Evolutionary conservation across 2,329 filamentous ascomycete species (phyloP), one percentile per base, ranked within the genome.

Genomic region (Microdochium bolleyi): DNA sequence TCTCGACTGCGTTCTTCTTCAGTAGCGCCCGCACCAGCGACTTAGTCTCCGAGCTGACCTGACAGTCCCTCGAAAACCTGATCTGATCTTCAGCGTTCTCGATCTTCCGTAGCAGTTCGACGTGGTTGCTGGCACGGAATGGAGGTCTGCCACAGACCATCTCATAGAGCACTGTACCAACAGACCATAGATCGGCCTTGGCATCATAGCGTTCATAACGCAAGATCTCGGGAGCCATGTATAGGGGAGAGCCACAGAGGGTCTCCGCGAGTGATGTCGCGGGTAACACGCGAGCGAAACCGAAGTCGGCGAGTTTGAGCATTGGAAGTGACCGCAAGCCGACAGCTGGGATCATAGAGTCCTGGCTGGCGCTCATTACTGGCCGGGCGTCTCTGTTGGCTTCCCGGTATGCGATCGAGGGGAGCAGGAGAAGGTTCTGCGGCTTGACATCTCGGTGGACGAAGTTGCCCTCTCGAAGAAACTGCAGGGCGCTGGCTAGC

Each of bases 201-300:
- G 92, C 90, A 72, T 96, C 92, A 69, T 99, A 99, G 64, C 92
- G 92, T 68, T 99, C 92, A 63, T 97, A 99, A 55, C 92, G 85
- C 56, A 99, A 76, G 58, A 99, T 99, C 72, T 99, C 94, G 3
- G 94, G 94, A 0, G 94, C 94, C 94, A 99, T 99, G 73, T 99
- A 99, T 24, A 99, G 76, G 10, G 94, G 94, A 13, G 94, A 97
- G 19, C 94, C 94, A 68, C 94, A 99, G 0, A 99, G 82, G 0
- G 94, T 99, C 68, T 99, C 94, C 11, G 94, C 94, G 57, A 99
- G 79, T 4, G 92, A 92, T 0, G 92, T 95, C 8, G 89, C 85
- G 2, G 94, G 92, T 49, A 99, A 74, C 52, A 95, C 90, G 53
- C 94, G 85, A 53, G 94, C 94, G 67, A 99, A 99, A n/a, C 94